A percentile compares a stretch with the other conserved stretches of the same genome.
phyloP scores from a whole-genome alignment of 75 land plant species.

The Azolla pinnata region DNA sequence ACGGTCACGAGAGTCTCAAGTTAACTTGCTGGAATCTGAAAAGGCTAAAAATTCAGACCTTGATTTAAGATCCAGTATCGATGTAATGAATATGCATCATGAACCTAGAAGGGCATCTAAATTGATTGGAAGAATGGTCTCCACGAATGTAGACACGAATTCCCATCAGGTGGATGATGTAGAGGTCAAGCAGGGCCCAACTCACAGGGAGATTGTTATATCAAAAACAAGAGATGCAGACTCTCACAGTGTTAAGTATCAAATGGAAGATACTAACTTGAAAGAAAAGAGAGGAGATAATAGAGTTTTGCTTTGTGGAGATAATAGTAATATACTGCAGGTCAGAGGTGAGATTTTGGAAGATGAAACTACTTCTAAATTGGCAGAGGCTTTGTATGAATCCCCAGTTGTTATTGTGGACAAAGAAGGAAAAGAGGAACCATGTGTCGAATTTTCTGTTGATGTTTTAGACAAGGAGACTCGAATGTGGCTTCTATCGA shows the following conservation, averaged over 20 bases:
- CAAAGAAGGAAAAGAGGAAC: background rate
- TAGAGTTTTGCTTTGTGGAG: background rate
- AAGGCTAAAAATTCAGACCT: background rate
- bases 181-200: background rate
- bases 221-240: no score
- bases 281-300: background rate
- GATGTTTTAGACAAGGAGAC: conserved; percentile 17
- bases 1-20: background rate
- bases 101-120: background rate
- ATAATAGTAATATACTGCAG: background rate
- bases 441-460: background rate
- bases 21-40: background rate
- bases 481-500: conserved; percentile 18
- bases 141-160: background rate
- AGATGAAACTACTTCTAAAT: background rate
- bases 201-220: no score
- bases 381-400: background rate
- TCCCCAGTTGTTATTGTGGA: background rate
- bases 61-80: background rate
- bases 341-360: background rate
- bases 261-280: no score
- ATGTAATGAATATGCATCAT: background rate
- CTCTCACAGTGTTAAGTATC: no score
- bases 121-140: background rate
- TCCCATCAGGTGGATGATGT: background rate